Conservation (phyloP, 1,139 yeast species). For the Yamadazyma dendronema region DNA sequence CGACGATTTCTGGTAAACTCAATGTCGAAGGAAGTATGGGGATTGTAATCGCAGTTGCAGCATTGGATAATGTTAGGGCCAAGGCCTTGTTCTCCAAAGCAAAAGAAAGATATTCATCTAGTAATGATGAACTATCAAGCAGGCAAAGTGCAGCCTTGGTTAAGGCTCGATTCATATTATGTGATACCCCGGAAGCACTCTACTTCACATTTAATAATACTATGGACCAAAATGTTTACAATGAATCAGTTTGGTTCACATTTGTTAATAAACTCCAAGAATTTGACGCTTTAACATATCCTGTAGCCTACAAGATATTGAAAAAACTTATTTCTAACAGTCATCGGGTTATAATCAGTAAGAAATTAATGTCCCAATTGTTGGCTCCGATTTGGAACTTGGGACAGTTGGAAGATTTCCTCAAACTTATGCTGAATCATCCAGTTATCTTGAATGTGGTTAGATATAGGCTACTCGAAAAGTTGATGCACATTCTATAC, state of each 20-base stretch:
- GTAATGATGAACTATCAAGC: conserved; percentile 7
- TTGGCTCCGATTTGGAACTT: background rate
- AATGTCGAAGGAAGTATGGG: conserved; percentile 40
- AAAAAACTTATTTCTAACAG: conserved; percentile 23
- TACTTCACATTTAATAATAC: conserved; percentile 31
- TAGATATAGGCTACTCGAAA: background rate
- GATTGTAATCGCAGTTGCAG: conserved; percentile 30
- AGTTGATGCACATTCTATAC: too few relatives aligned
- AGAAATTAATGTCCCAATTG: background rate
- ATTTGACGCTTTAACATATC: conserved; percentile 32
- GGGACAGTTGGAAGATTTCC: conserved; percentile 17
- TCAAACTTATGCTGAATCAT: conserved; percentile 7
- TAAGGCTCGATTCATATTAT: conserved; percentile 25
- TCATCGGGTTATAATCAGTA: conserved; percentile 19
- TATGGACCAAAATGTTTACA: conserved; percentile 21
- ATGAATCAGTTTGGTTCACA: conserved; percentile 35
- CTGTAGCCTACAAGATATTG: conserved; percentile 27
- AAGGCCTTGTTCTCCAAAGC: conserved; percentile 27
- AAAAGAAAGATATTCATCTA: conserved; percentile 20
- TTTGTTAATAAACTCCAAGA: conserved; percentile 33
- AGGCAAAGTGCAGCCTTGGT: conserved; percentile 23
- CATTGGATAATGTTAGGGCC: conserved; percentile 27
- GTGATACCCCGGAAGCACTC: conserved; percentile 34
- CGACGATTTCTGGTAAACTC: conserved; percentile 10
- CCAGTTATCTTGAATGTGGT: conserved; percentile 6